A percentile compares a stretch with the other conserved stretches of the same genome.
phyloP scores from a whole-genome alignment of 2,329 filamentous ascomycete species.

The Aspergillus arachidicola region DNA sequence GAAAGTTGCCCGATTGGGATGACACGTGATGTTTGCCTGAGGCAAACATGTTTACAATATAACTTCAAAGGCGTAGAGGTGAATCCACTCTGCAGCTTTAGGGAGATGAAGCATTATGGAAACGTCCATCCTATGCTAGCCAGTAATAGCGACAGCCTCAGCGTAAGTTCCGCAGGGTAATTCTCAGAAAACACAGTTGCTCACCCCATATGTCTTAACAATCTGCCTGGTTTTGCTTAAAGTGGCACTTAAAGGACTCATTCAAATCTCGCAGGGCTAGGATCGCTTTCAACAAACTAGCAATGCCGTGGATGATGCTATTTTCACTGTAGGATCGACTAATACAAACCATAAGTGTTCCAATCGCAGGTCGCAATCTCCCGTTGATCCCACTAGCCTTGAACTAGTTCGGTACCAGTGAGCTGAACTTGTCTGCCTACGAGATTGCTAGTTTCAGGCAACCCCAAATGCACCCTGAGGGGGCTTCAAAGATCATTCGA shows the following conservation, averaged over 20 bases:
- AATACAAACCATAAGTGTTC: not conserved
- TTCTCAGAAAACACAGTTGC: not conserved
- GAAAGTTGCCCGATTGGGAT: conserved; percentile 5
- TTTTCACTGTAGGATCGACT: not conserved
- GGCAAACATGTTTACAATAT: not conserved
- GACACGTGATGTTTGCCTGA: conserved; percentile 12
- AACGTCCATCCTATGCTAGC: not conserved
- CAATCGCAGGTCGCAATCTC: not conserved
- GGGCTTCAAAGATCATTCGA: not conserved
- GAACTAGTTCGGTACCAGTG: not conserved
- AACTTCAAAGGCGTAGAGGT: not conserved
- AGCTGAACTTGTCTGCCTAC: not conserved
- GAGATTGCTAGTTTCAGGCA: not conserved
- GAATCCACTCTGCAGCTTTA: not conserved
- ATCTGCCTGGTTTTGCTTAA: not conserved
- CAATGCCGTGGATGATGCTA: not conserved
- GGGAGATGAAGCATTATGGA: not conserved
- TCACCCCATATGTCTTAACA: not conserved
- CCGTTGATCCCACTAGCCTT: not conserved
- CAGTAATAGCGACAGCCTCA: not conserved
- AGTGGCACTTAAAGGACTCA: not conserved
- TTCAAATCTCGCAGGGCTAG: not conserved
- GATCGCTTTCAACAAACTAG: not conserved
- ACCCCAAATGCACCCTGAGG: not conserved
- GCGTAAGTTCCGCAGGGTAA: not conserved